Base-by-base conservation (phyloP, 1,284 basidiomycete genomes). In the Clitocybe nebularis region DNA sequence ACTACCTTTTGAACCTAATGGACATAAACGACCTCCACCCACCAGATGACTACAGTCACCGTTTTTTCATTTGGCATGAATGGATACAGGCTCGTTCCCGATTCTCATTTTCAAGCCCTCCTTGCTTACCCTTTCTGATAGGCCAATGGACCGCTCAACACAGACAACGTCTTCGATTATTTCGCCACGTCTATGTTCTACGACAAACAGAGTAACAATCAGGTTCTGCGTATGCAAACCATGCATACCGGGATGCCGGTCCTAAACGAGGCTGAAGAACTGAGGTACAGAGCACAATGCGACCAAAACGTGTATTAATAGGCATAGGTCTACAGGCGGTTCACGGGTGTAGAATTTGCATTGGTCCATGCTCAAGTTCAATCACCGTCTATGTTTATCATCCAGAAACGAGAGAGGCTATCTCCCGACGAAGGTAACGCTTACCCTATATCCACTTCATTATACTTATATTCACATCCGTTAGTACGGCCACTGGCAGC, bases 121-220 rank as follows among this genome's bases (percentile, higher is more conserved):
- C 39, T 43, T 42, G 21, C 38, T 29, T 34, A 43, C 16, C 33
- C 25, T 45, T 16, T 25, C 40, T 17, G 19, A 41, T 61, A 85
- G 79, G 86, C 81, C 16, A 79, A 87, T 52, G 87, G 87, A 10
- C 83, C 83, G 6, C 71, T 90, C 50, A 83, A 81, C 3, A 61
- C 72, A 9, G 77, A 84, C 47, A 89, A 87, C 57, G 87, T 88
- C 30, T 82, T 92, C 50, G 87, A 91, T 43, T 93, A 92, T 66
- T 93, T 93, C 59, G 71, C 83, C 11, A 77, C 78, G 1, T 90
- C 87, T 11, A 89, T 89, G 79, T 91, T 91, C 68, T 93, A 89
- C 61, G 89, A 93, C 66, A 88, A 89, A 60, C 81, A 88, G 62
- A 90, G 88, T 62, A 92, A 86, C 62, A 93, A 93, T 59, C 86